Evolutionary conservation across 345 rosid genomes (phyloP).

Genomic region (Salix exigua): DNA sequence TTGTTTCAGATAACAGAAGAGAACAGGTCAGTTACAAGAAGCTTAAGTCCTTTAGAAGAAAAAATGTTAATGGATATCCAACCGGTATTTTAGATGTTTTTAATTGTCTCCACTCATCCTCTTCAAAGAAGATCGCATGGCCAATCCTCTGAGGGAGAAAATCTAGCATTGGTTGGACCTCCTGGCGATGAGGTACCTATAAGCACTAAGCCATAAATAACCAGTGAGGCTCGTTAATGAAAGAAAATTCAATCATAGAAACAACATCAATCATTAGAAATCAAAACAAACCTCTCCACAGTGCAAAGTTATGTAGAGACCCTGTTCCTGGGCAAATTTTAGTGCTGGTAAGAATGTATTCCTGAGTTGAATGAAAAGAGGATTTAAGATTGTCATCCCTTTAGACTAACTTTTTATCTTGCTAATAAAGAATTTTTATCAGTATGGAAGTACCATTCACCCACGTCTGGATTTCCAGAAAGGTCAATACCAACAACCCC

Average conservation of each 20-base stretch:
- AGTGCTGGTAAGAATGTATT: conserved; percentile 78
- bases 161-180: conserved; percentile 77
- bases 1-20: background rate
- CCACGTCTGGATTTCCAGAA: conserved; percentile 89
- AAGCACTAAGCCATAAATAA: conserved; percentile 57
- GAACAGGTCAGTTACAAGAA: background rate
- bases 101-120: conserved; percentile 58
- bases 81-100: conserved; percentile 72
- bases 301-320: conserved; percentile 78
- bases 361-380: conserved; percentile 43
- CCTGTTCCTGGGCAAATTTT: conserved; percentile 66
- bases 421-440: background rate
- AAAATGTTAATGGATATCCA: conserved; percentile 3
- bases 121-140: conserved; percentile 73
- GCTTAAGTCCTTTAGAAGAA: background rate
- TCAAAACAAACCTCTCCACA: conserved; percentile 77
- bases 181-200: conserved; percentile 82
- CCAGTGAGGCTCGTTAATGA: conserved; percentile 19
- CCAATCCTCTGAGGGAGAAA: conserved; percentile 84
- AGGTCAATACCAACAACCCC: conserved; percentile 94
- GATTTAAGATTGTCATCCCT: background rate
- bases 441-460: conserved; percentile 57
- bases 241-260: background rate
- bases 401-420: background rate
- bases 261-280: conserved; percentile 6